Evolutionary conservation across 192 early-diverging fungal species (phyloP), one percentile per base, ranked within the genome.

Genomic region (Chytriomyces hyalinus): DNA sequence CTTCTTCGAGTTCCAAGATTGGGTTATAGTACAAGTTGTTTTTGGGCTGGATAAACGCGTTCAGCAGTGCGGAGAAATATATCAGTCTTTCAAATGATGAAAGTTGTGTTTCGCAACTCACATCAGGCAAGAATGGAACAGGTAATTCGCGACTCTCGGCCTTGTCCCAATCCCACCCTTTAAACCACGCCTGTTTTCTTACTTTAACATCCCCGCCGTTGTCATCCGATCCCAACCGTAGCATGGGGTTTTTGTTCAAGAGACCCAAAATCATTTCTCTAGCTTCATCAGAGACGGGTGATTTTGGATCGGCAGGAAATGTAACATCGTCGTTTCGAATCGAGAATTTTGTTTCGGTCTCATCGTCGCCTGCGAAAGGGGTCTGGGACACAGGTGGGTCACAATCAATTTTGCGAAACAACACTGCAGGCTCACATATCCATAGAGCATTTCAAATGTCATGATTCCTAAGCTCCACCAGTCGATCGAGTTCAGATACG

Each of bases 391-490:
- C 0, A 26, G 24, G 24, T 26, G 24, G 24, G 24, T 26, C 24
- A 26, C 57, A 45, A 49, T 46, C 64, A 67, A 2, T 57, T 46
- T 28, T 47, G 51, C 0, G 51, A n/a, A 10, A 57, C n/a, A n/a
- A 57, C 11, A 0, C 51, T 15, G 0, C 1, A 5, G 53, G 36
- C 36, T 36, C 92, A 80, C 53, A 57, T 57, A 57, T 57, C 97
- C 97, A 84, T 91, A 92, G 5, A 92, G 77, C 43, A 93, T 76
- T 75, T 95, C 94, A 67, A 91, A 95, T 61, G 89, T 78, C 59
- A 94, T 85, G 15, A 95, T 91, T 8, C 94, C 94, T 44, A 95
- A 77, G 73, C 92, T 92, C 94, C 94, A 95, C 94, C 94, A 93
- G 76, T 93, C 85, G 44, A 90, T 80, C 1, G 81, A 44, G 10